Conservation (phyloP, 225 moss, liverwort and hornwort genomes). For the Asterella californica region DNA sequence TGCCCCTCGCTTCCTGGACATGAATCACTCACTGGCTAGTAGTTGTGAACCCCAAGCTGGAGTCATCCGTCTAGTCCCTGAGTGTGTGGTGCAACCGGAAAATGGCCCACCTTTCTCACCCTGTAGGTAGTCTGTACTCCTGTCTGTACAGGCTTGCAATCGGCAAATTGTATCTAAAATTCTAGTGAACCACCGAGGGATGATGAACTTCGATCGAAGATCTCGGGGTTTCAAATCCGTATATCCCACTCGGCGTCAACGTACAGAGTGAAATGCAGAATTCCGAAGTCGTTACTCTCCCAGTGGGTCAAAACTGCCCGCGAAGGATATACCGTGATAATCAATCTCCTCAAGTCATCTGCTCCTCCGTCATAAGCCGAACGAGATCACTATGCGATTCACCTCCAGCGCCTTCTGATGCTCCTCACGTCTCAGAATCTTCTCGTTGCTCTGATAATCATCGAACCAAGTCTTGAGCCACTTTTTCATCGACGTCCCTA, state of each 20-base stretch:
- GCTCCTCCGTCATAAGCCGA: neutral
- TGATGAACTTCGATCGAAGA: neutral
- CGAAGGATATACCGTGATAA: neutral
- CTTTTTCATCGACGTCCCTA: conserved; percentile 1
- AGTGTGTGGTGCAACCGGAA: neutral
- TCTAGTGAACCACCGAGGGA: neutral
- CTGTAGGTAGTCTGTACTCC: neutral
- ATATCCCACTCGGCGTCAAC: neutral
- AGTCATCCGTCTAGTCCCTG: neutral
- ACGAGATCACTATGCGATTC: conserved; percentile 9
- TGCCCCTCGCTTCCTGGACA: neutral
- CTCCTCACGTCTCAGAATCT: conserved; percentile 14
- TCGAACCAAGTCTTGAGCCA: neutral
- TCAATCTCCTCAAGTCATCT: neutral
- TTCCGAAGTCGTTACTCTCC: neutral
- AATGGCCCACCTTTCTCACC: neutral
- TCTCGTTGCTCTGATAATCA: neutral
- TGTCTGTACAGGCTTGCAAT: neutral
- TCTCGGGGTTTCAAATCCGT: neutral
- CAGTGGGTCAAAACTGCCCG: neutral
- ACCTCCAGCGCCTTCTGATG: conserved; percentile 8
- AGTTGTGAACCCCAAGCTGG: neutral
- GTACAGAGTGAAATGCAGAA: neutral
- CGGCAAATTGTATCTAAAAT: neutral
- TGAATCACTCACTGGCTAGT: neutral